A percentile compares a stretch with the other conserved stretches of the same genome.
Conservation (phyloP, 1,284 basidiomycete species). For the Vanrija humicola region DNA sequence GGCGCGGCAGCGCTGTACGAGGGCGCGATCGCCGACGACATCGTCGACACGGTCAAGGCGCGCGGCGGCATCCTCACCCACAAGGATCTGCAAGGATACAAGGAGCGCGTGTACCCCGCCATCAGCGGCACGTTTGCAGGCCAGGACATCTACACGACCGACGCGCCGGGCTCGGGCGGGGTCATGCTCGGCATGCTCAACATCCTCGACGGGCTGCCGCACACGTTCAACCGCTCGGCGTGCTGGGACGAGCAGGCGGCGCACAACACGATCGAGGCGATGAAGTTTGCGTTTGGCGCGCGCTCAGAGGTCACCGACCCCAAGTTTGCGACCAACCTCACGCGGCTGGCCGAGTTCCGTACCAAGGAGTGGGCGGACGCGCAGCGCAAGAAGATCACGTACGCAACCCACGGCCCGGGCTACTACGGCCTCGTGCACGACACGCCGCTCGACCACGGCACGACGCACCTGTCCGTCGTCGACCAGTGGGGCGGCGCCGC, state of each 20-base stretch:
- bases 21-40: slow-evolving; percentile 44
- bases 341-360: slow-evolving; percentile 62
- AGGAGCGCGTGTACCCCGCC: slow-evolving; percentile 66
- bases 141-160: slow-evolving; percentile 75
- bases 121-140: slow-evolving; percentile 70
- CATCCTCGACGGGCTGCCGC: slow-evolving; percentile 32
- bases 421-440: slow-evolving; percentile 85
- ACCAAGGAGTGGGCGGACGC: slow-evolving; percentile 65
- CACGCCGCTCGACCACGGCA: slow-evolving; percentile 75
- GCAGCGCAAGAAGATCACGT: slow-evolving; percentile 51
- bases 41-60: slow-evolving; percentile 31
- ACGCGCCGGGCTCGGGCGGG: slow-evolving; percentile 62
- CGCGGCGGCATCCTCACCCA: slow-evolving; percentile 43
- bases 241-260: slow-evolving; percentile 20
- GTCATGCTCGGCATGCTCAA: slow-evolving; percentile 45
- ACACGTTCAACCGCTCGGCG: neutral
- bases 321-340: slow-evolving; percentile 53
- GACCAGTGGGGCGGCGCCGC: slow-evolving; percentile 83
- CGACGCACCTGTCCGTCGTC: slow-evolving; percentile 78
- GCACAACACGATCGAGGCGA: slow-evolving; percentile 52
- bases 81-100: slow-evolving; percentile 54
- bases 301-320: slow-evolving; percentile 74
- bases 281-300: slow-evolving; percentile 52
- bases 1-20: slow-evolving; percentile 45
- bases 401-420: slow-evolving; percentile 68